These are phyloP conservation scores for Oenanthe javanica DNA, from an alignment of 140 eudicot genomes.

Conservation along the genomic window DNA sequence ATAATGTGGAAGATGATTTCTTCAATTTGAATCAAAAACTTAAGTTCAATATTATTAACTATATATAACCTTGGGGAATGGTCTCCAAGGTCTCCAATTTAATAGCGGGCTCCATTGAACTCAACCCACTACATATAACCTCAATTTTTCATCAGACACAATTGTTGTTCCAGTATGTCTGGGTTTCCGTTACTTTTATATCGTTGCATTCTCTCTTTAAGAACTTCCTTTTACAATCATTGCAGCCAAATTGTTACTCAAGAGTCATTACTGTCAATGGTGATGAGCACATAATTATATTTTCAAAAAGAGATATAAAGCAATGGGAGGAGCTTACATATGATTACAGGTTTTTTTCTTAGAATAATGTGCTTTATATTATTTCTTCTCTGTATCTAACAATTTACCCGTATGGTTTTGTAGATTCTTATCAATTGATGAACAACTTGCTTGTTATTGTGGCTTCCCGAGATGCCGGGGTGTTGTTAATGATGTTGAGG, in stretches of 20 bases:
- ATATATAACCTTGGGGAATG: too few relatives aligned
- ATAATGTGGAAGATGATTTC: not conserved
- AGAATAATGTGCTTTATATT: not conserved
- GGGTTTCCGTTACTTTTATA: not conserved
- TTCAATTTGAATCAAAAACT: not conserved
- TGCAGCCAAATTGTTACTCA: slow-evolving; percentile 97
- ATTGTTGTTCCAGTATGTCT: not conserved
- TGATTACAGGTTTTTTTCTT: slow-evolving; percentile 70
- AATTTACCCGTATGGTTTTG: slow-evolving; percentile 3
- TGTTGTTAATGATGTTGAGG: slow-evolving; percentile 79
- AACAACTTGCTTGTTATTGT: slow-evolving; percentile 80
- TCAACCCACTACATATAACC: not conserved
- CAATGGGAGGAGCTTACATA: slow-evolving; percentile 96
- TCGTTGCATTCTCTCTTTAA: not conserved
- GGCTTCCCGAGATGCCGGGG: slow-evolving; percentile 93
- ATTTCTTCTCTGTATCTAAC: not conserved
- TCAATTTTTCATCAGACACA: not conserved
- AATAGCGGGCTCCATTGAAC: too few relatives aligned
- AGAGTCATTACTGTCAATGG: slow-evolving; percentile 83
- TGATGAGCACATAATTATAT: slow-evolving; percentile 89
- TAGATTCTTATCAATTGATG: slow-evolving; percentile 83
- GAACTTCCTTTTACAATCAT: slow-evolving; percentile 6
- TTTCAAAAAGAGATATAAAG: slow-evolving; percentile 87
- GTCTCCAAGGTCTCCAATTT: too few relatives aligned
- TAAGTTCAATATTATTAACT: not conserved